Percentiles rank a stretch among this genome's conserved stretches.
These are phyloP conservation scores for Pilaira anomala DNA, from an alignment of 192 early-diverging fungal genomes.

Conservation along the genomic window DNA sequence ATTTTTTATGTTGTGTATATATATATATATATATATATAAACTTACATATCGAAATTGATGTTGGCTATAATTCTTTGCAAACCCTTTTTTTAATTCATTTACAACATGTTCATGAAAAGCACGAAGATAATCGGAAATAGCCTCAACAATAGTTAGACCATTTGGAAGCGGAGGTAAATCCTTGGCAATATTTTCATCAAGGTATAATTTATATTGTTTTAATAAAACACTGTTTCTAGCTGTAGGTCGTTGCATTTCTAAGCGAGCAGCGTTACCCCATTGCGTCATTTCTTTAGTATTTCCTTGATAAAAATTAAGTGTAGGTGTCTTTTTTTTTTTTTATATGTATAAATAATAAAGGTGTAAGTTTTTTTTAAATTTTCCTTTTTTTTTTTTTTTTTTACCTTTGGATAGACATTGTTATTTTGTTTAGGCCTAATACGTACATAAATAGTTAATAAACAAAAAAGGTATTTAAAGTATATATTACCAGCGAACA, in stretches of 20 bases:
- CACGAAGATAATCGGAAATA: constrained; percentile 47
- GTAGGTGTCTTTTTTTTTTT: constrained; percentile 40
- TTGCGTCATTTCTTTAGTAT: constrained; percentile 39
- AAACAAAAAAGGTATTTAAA: too few species aligned
- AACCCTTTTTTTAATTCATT: constrained; percentile 43
- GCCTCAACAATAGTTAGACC: constrained; percentile 42
- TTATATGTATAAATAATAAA: too few species aligned
- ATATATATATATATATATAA: background rate
- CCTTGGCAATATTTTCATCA: constrained; percentile 42
- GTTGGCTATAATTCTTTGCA: constrained; percentile 38
- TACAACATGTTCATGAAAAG: constrained; percentile 41
- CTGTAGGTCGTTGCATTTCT: constrained; percentile 38
- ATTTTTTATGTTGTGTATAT: background rate
- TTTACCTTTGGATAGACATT: constrained; percentile 42
- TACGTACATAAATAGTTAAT: too few species aligned
- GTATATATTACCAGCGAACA: constrained; percentile 36
- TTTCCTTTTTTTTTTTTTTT: too few species aligned
- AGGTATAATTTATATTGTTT: constrained; percentile 50
- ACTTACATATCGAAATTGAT: constrained; percentile 22
- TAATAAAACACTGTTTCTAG: constrained; percentile 39
- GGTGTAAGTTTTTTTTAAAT: too few species aligned
- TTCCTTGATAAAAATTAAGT: constrained; percentile 47
- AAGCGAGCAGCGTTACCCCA: constrained; percentile 45
- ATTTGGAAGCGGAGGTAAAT: constrained; percentile 41
- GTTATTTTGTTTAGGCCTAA: constrained; percentile 50